Evolutionary conservation across 495 filamentous ascomycete species (phyloP), one percentile per base, ranked within the genome.

Genomic region (Aspergillus avenaceus): DNA sequence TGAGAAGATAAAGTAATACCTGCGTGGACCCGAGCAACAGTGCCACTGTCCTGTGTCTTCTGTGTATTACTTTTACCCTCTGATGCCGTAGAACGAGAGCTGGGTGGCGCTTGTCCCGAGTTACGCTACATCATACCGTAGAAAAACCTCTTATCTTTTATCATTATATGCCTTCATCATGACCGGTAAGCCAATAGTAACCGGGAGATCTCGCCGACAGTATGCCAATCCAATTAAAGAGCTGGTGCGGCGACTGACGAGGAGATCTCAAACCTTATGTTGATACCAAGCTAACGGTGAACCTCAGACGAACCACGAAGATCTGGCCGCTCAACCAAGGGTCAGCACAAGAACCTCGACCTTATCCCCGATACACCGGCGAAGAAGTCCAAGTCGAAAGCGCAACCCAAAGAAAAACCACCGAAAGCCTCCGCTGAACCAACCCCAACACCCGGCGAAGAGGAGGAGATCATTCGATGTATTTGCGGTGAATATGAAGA

Each of bases 251-350:
- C 42, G 45, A 45, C 28, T 45, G 31, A 47, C n/a, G 42, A 27
- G 31, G 46, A 45, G 41, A 19, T 32, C 36, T 24, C 37, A 23
- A 34, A 34, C 41, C 16, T 29, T 13, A 4, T 38, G 12, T 52
- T 40, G 49, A 59, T 40, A 53, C 38, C 24, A 49, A 47, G 65
- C 73, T 76, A 68, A 76, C 63, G 27, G 22, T 58, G 25, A 38
- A n/a, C 45, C 49, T 29, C 72, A 87, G 87, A 88, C 45, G 91
- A 96, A 78, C 86, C 91, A 49, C 85, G 93, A 70, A 86, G 95
- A 62, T 97, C 93, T 13, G 91, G 91, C 42, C 86, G 93, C 55
- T 88, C 91, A 55, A 98, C 92, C 38, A 97, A 97, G 63, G 93
- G 93, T 61, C 90, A 95, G 58, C 91, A 98, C 71, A 95, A 95